A percentile compares a stretch with the other conserved stretches of the same genome.
These are phyloP conservation scores for Malania oleifera DNA, from an alignment of 164 flowering plant species.

Conservation along the genomic window DNA sequence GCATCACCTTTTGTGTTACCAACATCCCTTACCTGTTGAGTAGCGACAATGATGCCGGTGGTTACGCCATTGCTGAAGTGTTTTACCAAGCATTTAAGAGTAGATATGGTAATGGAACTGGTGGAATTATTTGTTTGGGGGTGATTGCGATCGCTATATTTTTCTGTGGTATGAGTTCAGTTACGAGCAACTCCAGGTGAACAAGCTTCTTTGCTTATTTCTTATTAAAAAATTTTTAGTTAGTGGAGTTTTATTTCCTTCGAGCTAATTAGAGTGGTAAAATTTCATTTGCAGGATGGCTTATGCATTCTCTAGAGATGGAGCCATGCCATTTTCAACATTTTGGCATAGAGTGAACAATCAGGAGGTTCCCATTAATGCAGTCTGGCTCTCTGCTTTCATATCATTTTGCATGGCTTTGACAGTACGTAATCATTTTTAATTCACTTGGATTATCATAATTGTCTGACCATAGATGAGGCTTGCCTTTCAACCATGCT, in stretches of 20 bases:
- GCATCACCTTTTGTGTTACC: slow-evolving; percentile 82
- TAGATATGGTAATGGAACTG: slow-evolving; percentile 82
- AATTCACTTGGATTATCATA: not conserved
- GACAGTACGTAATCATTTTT: slow-evolving; percentile 43
- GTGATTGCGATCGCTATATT: slow-evolving; percentile 82
- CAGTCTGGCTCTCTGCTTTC: slow-evolving; percentile 80
- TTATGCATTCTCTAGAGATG: slow-evolving; percentile 97
- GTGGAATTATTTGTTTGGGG: slow-evolving; percentile 85
- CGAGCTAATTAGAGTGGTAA: not conserved
- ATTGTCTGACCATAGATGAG: not conserved
- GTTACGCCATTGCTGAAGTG: slow-evolving; percentile 89
- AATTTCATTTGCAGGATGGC: slow-evolving; percentile 61
- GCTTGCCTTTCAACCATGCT: not conserved
- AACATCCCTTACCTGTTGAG: slow-evolving; percentile 64
- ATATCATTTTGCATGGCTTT: slow-evolving; percentile 94
- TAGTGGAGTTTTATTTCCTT: not conserved
- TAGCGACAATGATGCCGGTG: slow-evolving; percentile 77
- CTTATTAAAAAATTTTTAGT: slow-evolving; percentile 1
- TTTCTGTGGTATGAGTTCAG: slow-evolving; percentile 89
- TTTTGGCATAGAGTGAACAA: slow-evolving; percentile 89
- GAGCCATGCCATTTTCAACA: slow-evolving; percentile 90
- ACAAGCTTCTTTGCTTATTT: not conserved
- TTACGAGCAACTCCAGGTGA: slow-evolving; percentile 92
- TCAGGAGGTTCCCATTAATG: slow-evolving; percentile 85
- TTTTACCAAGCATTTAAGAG: slow-evolving; percentile 75